Percentiles rank a stretch among this genome's conserved stretches.
Evolutionary conservation across 768 basidiomycete genomes (phyloP).

Genomic region (Collybia nuda): DNA sequence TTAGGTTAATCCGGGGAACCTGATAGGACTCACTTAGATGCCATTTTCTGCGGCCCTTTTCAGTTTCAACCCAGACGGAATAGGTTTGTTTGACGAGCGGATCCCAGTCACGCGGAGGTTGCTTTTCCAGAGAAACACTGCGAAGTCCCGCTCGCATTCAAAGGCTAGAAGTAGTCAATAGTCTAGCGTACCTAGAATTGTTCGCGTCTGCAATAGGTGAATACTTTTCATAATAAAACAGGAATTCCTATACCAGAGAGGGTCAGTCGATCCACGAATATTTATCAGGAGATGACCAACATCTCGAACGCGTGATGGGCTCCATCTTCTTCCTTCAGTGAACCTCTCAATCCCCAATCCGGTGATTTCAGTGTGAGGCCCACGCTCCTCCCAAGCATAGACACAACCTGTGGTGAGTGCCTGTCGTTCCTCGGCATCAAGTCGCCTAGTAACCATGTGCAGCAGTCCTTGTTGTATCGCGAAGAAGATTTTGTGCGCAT

Average conservation of each 20-base stretch:
- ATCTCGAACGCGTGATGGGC: conserved; percentile 80
- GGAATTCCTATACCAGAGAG: conserved; percentile 59
- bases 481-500: conserved; percentile 81
- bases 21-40: conserved; percentile 63
- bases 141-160: not conserved
- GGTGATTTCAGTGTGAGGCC: conserved; percentile 70
- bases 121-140: conserved; percentile 37
- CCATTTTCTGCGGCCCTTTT: conserved; percentile 73
- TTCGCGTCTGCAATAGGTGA: conserved; percentile 44
- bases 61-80: conserved; percentile 72
- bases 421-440: conserved; percentile 74
- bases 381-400: conserved; percentile 77
- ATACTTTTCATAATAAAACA: conserved; percentile 83
- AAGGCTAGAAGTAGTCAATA: not conserved
- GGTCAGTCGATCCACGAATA: conserved; percentile 9
- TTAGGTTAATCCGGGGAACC: conserved; percentile 5
- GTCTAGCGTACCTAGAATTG: conserved; percentile 36
- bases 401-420: conserved; percentile 53
- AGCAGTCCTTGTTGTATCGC: conserved; percentile 63
- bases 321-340: conserved; percentile 83
- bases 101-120: conserved; percentile 62
- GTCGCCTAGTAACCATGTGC: conserved; percentile 72
- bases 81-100: conserved; percentile 83
- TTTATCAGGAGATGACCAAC: conserved; percentile 37
- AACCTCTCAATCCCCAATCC: conserved; percentile 84